Evolutionary conservation across 495 filamentous ascomycete genomes (phyloP), one percentile per base, ranked within the genome.

Genomic region (Elasticomyces elasticus): DNA sequence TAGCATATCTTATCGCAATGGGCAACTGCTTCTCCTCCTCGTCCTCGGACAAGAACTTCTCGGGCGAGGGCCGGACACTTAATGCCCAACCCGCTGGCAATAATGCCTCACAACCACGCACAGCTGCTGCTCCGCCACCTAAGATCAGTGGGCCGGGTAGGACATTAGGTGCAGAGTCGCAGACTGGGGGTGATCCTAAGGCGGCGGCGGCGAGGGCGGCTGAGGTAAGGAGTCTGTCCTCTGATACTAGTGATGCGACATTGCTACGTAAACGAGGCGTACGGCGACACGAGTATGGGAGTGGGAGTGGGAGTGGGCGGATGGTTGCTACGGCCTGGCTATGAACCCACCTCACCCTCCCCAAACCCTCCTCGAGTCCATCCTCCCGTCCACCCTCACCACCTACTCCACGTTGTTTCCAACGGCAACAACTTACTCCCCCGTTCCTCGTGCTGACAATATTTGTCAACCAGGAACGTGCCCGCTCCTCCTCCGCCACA

Each of bases 21-120:
- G 62, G 62, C 42, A 64, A 64, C 56, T 61, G 58, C 56, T 64
- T 47, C 49, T 49, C 53, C 53, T 49, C 38, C 35, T 49, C 52
- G 41, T 51, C 44, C 47, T 26, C 48, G 11, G 52, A 54, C 17
- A 58, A 60, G 46, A 52, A 55, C 58, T 64, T 64, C 52, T 7
- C 54, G 30, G 55, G 55, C n/a, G 47, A 58, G n/a, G 62, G 62
- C 24, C 48, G 52, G 5, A 62, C 62, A 7, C 45, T 64, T n/a
- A 55, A 37, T 44, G 41, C 50, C 17, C 35, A 22, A 26, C 61
- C 56, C 9, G 47, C 53, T 5, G n/a, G n/a, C n/a, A 52, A 38
- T 44, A 46, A 55, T 1, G 31, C 52, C 1, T 10, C 59, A 17
- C 56, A 22, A 43, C 12, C 51, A 7, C 44, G 43, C n/a, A 50